Percentiles rank a stretch among this genome's conserved stretches.
phyloP scores from a whole-genome alignment of 2,329 filamentous ascomycete species.

The Sordariomycetes sp. region DNA sequence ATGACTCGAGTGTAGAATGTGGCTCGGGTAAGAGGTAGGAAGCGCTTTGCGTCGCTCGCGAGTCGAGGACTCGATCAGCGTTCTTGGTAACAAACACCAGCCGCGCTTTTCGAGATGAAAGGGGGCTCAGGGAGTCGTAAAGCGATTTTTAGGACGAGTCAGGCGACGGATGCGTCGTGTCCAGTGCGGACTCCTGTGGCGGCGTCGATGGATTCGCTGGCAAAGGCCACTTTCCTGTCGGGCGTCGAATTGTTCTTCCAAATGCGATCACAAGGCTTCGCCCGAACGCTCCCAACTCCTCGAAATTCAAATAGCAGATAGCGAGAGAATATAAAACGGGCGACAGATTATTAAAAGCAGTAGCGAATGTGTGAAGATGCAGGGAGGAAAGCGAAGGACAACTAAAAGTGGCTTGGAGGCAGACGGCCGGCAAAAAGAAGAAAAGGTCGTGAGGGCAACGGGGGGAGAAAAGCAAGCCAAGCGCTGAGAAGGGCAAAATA shows the following conservation, averaged over 20 bases:
- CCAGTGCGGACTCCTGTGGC: not conserved
- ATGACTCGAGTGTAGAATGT: not conserved
- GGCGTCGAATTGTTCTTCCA: not conserved
- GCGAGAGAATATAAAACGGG: not conserved
- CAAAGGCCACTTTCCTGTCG: not conserved
- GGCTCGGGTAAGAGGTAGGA: not conserved
- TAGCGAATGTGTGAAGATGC: conserved; percentile 2
- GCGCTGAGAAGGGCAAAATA: not conserved
- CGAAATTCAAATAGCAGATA: not conserved
- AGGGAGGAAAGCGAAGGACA: not conserved
- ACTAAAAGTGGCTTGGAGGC: not conserved
- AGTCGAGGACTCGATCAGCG: not conserved
- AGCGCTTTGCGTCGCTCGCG: not conserved
- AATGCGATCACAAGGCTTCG: not conserved
- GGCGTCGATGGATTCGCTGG: not conserved
- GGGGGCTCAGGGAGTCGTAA: not conserved
- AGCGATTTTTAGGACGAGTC: not conserved
- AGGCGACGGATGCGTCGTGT: not conserved
- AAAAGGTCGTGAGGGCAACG: not conserved
- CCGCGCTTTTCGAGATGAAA: not conserved
- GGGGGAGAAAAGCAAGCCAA: not conserved
- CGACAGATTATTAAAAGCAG: not conserved
- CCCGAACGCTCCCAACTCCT: not conserved
- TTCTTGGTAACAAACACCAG: not conserved
- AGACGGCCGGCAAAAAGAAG: not conserved